Evolutionary conservation across 331 rosid species (phyloP).

Genomic region (Ulmus americana): DNA sequence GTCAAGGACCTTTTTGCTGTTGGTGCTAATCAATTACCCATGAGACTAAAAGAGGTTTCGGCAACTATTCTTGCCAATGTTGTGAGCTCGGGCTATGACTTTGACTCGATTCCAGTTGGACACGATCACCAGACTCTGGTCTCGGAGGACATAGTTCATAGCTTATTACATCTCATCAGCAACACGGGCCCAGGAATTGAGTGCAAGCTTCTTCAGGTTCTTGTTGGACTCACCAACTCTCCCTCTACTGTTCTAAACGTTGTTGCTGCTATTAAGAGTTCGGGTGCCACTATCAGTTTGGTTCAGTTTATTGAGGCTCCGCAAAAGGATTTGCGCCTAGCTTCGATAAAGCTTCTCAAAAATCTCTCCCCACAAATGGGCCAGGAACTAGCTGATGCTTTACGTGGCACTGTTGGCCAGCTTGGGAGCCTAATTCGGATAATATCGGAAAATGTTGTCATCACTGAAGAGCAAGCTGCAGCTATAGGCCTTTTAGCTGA

Average conservation of each 20-base stretch:
- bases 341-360: slow-evolving; percentile 78
- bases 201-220: slow-evolving; percentile 94
- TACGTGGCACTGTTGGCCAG: slow-evolving; percentile 94
- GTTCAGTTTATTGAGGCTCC: slow-evolving; percentile 96
- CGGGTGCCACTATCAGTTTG: slow-evolving; percentile 88
- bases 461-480: slow-evolving; percentile 90
- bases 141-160: slow-evolving; percentile 84
- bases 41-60: slow-evolving; percentile 76
- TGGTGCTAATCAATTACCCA: slow-evolving; percentile 76
- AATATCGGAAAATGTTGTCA: slow-evolving; percentile 69
- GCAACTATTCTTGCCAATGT: slow-evolving; percentile 94
- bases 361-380: slow-evolving; percentile 80
- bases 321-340: slow-evolving; percentile 78
- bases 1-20: slow-evolving; percentile 87
- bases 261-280: slow-evolving; percentile 82
- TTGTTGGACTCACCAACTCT: slow-evolving; percentile 82
- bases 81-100: slow-evolving; percentile 75
- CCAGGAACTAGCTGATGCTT: slow-evolving; percentile 87
- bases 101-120: slow-evolving; percentile 75
- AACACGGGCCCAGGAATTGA: slow-evolving; percentile 97
- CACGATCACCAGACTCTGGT: slow-evolving; percentile 75
- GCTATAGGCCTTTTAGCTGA: slow-evolving; percentile 87
- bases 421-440: slow-evolving; percentile 76
- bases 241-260: slow-evolving; percentile 58
- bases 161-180: slow-evolving; percentile 88